A percentile compares a stretch with the other conserved stretches of the same genome.
Conservation (phyloP, 495 filamentous ascomycete genomes). For the Clavariopsis aquatica region DNA sequence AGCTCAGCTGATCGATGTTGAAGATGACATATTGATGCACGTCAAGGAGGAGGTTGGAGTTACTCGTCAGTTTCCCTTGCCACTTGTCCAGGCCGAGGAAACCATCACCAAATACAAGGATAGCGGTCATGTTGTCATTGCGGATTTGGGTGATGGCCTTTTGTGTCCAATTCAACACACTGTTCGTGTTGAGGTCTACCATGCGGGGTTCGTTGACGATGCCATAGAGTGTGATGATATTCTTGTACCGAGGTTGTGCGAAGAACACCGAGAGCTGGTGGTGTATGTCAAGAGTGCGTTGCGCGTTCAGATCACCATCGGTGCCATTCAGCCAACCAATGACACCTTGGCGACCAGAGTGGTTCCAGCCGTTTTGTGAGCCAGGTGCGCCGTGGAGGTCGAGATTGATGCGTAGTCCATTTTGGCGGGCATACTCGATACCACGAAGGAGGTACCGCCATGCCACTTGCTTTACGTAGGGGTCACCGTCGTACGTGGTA, state of each 20-base stretch:
- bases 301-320: constrained; percentile 46
- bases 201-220: constrained; percentile 50
- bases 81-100: constrained; percentile 59
- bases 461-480: constrained; percentile 80
- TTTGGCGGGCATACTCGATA: constrained; percentile 91
- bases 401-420: constrained; percentile 90
- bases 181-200: constrained; percentile 48
- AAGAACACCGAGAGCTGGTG: constrained; percentile 48
- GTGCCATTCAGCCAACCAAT: constrained; percentile 56
- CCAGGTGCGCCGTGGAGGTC: constrained; percentile 85
- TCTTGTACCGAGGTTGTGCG: constrained; percentile 48
- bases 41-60: constrained; percentile 67
- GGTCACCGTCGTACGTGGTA: constrained; percentile 78
- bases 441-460: constrained; percentile 94
- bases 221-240: constrained; percentile 49
- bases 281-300: constrained; percentile 48
- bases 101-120: constrained; percentile 68
- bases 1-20: constrained; percentile 57
- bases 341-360: constrained; percentile 65
- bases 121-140: constrained; percentile 48
- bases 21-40: constrained; percentile 82
- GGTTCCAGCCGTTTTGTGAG: constrained; percentile 82
- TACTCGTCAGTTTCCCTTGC: constrained; percentile 48
- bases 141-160: constrained; percentile 44
- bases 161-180: constrained; percentile 44